Evolutionary conservation across 352 stramenopile species (phyloP).

Genomic region (Phytophthora palmivora): DNA sequence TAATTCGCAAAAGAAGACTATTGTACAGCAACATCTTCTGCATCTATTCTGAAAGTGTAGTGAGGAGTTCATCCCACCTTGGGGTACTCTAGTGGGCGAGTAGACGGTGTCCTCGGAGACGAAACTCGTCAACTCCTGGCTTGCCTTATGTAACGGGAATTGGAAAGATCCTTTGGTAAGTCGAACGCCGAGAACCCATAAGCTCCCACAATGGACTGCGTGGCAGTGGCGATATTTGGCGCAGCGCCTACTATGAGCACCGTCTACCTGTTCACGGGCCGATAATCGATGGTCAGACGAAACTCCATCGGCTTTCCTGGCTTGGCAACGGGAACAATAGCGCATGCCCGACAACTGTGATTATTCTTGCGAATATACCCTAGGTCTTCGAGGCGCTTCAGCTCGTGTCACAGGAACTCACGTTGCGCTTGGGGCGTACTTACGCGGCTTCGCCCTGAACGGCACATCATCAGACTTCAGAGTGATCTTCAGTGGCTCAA

Average conservation of each 20-base stretch:
- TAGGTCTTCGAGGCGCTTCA: background rate
- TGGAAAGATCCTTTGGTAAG: background rate
- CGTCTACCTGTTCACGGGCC: no score
- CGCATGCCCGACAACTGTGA: conserved; percentile 3
- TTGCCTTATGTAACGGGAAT: no score
- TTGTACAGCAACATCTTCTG: no score
- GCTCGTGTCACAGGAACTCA: conserved; percentile 1
- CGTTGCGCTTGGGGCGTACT: conserved; percentile 6
- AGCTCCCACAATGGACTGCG: background rate
- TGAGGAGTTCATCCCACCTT: no score
- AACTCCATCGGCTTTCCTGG: conserved; percentile 1
- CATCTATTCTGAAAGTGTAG: no score
- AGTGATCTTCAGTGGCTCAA: conserved; percentile 4
- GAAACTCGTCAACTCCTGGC: no score
- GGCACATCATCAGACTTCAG: conserved; percentile 5
- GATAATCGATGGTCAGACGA: conserved; percentile 6
- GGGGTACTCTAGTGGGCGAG: no score
- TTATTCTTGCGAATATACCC: conserved; percentile 16
- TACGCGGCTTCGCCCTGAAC: conserved; percentile 2
- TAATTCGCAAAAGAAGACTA: no score
- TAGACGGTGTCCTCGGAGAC: no score
- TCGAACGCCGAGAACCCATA: conserved; percentile 3
- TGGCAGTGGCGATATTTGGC: conserved; percentile 2
- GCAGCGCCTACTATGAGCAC: background rate
- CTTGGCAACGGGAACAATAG: conserved; percentile 7